phyloP scores from a whole-genome alignment of 495 filamentous ascomycete species.

The Penicillium roqueforti region DNA sequence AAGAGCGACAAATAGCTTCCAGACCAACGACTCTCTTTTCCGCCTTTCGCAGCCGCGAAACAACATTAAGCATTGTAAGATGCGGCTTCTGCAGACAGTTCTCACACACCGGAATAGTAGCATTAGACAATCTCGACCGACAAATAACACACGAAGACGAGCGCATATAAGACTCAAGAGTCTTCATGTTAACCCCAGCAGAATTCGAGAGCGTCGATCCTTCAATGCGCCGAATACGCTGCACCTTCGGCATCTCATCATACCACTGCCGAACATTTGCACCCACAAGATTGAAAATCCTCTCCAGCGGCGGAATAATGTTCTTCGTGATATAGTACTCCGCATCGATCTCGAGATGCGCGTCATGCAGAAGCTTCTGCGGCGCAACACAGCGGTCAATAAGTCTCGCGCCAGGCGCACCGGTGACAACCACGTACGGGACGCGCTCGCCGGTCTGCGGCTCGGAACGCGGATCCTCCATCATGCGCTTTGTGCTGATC shows the following conservation, averaged over 20 bases:
- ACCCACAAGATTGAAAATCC: conserved; percentile 95
- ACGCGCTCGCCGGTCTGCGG: conserved; percentile 95
- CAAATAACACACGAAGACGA: conserved; percentile 77
- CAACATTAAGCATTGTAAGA: conserved; percentile 57
- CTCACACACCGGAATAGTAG: conserved; percentile 53
- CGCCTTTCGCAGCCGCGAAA: conserved; percentile 53
- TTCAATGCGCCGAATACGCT: conserved; percentile 61
- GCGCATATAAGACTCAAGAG: conserved; percentile 80
- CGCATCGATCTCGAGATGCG: conserved; percentile 79
- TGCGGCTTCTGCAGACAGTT: conserved; percentile 55
- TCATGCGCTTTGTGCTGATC: conserved; percentile 80
- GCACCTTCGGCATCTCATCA: conserved; percentile 92
- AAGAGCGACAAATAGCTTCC: conserved; percentile 76
- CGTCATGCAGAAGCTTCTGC: conserved; percentile 71
- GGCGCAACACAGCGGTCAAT: conserved; percentile 89
- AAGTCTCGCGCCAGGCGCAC: conserved; percentile 78
- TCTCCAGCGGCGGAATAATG: conserved; percentile 87
- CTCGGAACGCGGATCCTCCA: conserved; percentile 76
- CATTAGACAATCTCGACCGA: conserved; percentile 56
- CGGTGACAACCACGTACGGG: conserved; percentile 87
- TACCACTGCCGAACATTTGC: conserved; percentile 91
- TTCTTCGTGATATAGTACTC: conserved; percentile 98
- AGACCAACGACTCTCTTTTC: conserved; percentile 64
- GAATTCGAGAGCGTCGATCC: background rate
- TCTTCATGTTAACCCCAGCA: conserved; percentile 19